A percentile compares a stretch with the other conserved stretches of the same genome.
Conservation (phyloP, 495 filamentous ascomycete species). For the Ramalina peruviana region DNA sequence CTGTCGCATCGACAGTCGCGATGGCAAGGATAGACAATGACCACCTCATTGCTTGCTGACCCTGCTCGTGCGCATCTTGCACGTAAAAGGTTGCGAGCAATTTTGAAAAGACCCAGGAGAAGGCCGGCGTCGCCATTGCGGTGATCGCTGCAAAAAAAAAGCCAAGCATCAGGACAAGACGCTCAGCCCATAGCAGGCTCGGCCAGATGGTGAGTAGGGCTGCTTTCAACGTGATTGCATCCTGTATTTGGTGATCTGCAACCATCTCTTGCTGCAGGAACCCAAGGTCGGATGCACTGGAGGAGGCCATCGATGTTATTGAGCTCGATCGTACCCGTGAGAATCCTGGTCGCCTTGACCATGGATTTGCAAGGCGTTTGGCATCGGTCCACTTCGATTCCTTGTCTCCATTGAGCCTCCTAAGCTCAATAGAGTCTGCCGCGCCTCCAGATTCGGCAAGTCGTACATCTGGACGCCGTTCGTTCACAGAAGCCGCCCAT, state of each 20-base stretch:
- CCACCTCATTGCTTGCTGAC: conserved; percentile 44
- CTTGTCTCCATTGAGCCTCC: too few relatives aligned
- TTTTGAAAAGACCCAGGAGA: conserved; percentile 64
- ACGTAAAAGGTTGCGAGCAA: conserved; percentile 58
- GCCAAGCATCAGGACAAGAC: conserved; percentile 44
- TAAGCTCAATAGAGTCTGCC: too few relatives aligned
- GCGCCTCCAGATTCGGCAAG: too few relatives aligned
- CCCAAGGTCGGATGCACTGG: too few relatives aligned
- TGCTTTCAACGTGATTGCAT: conserved; percentile 26
- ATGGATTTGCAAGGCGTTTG: too few relatives aligned
- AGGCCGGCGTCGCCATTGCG: conserved; percentile 58
- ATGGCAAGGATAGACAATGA: conserved; percentile 56
- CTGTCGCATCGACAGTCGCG: conserved; percentile 47
- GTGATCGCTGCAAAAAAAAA: conserved; percentile 47
- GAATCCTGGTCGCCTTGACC: too few relatives aligned
- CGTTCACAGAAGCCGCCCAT: too few relatives aligned
- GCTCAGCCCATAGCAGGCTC: conserved; percentile 35
- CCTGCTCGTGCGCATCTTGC: conserved; percentile 23
- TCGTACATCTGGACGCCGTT: too few relatives aligned
- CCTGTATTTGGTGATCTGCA: not conserved
- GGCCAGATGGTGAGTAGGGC: conserved; percentile 72
- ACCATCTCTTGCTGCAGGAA: too few relatives aligned
- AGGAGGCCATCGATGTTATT: too few relatives aligned
- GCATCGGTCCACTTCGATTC: too few relatives aligned
- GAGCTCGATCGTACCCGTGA: too few relatives aligned